These are phyloP conservation scores for Lactarius psammicola DNA, from an alignment of 768 basidiomycete genomes.

Conservation along the genomic window DNA sequence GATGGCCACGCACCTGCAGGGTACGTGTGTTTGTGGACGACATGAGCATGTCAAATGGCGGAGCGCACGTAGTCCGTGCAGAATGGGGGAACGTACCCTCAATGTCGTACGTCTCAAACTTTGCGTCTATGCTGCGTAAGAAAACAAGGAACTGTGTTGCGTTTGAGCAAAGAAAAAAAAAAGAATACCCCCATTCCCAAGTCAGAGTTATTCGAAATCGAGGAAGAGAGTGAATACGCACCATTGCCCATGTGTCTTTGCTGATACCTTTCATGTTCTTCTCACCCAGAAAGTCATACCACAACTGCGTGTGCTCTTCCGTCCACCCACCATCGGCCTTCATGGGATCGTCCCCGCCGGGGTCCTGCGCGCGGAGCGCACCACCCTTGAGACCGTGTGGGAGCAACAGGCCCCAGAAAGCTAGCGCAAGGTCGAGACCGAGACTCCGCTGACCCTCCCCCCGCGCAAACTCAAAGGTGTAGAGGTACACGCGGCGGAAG, in stretches of 20 bases:
- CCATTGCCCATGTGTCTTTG: constrained; percentile 90
- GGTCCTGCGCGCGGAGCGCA: constrained; percentile 51
- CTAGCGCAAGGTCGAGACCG: constrained; percentile 65
- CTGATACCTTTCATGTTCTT: constrained; percentile 75
- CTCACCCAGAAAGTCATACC: constrained; percentile 73
- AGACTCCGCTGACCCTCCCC: constrained; percentile 77
- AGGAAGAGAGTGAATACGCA: constrained; percentile 37
- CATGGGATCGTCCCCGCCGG: constrained; percentile 43
- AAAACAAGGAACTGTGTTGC: constrained; percentile 70
- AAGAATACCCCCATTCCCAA: constrained; percentile 5
- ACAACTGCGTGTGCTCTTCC: constrained; percentile 60
- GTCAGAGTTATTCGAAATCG: constrained; percentile 1
- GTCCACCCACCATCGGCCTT: constrained; percentile 54
- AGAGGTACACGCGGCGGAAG: constrained; percentile 75
- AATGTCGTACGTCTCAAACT: constrained; percentile 69
- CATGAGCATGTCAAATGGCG: constrained; percentile 22
- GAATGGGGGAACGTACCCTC: constrained; percentile 50
- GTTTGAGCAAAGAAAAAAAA: no score
- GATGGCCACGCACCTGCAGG: constrained; percentile 80
- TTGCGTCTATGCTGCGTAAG: constrained; percentile 67
- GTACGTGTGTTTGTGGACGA: constrained; percentile 17
- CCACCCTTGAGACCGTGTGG: constrained; percentile 67
- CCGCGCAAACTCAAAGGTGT: constrained; percentile 79
- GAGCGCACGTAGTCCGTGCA: background rate
- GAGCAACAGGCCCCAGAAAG: constrained; percentile 76